Base-by-base conservation (phyloP, 2,329 filamentous ascomycete genomes). In the Fusarium haematococcum region DNA sequence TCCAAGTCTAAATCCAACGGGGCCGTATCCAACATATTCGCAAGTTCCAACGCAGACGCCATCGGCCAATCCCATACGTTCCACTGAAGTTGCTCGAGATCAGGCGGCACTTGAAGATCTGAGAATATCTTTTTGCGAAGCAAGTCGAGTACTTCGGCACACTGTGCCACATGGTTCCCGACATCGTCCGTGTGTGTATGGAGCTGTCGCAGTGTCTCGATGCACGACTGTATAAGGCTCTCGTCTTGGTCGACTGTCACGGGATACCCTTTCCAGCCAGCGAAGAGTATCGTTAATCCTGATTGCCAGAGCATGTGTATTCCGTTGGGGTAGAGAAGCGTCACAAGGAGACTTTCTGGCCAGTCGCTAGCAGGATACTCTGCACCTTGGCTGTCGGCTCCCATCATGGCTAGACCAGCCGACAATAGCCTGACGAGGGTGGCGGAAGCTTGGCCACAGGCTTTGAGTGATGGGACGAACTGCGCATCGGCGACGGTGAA, bases 21-120 rank as follows among this genome's bases (percentile, higher is more conserved):
- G n/a, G 71, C 67, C 13, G 69, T 63, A 56, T 79, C 70, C 37
- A 78, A 54, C 4, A 72, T 76, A 32, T 79, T 78, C 16, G 73
- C 67, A 10, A 79, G 73, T 37, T 79, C 76, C 41, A 79, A 32
- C 1, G 73, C 76, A 7, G 77, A 79, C 20, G 67, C 78, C 68
- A 79, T 76, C 1, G 78, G 78, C 77, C 76, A 79, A 10, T 79
- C 74, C 78, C 75, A 79, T 16, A 78, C 67, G 23, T 79, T 79
- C 74, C 73, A 79, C 13, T 78, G 77, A 14, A 77, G 59, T 35
- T 76, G 71, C 5, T 78, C 74, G 2, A 69, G 20, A 16, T 63
- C 57, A n/a, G 63, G 65, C 6, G 63, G 48, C 2, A 57, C 32
- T 27, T 69, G 60, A 16, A 67, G 30, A 6, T 67, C 58, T 7